Evolutionary conservation across 352 stramenopile species (phyloP).

Genomic region (Globisporangium middletonii): DNA sequence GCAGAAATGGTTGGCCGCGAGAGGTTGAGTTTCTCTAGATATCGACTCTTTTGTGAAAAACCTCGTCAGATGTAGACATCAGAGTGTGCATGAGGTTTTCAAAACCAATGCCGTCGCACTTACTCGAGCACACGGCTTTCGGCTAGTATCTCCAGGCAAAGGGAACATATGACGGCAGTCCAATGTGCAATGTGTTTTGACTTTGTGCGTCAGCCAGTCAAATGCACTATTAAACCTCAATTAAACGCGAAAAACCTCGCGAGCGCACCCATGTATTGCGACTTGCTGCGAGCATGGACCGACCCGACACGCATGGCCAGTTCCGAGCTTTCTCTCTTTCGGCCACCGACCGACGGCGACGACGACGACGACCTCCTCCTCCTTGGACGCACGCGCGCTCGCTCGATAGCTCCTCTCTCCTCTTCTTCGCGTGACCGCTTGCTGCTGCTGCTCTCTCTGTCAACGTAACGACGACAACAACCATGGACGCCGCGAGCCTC

Average conservation of each 20-base stretch:
- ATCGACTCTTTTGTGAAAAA: neutral
- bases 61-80: neutral
- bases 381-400: neutral
- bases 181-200: neutral
- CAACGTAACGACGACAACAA: neutral
- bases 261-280: conserved; percentile 1
- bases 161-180: neutral
- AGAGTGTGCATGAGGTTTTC: neutral
- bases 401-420: too few relatives aligned
- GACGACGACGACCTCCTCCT: too few relatives aligned
- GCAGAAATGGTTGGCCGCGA: conserved; percentile 1
- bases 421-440: too few relatives aligned
- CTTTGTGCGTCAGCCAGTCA: conserved; percentile 6
- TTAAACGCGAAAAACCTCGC: conserved; percentile 1
- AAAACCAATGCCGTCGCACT: neutral
- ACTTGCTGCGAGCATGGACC: neutral
- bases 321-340: conserved; percentile 11
- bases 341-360: neutral
- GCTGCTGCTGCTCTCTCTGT: too few relatives aligned
- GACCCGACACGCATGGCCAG: conserved; percentile 4
- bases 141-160: neutral
- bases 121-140: neutral
- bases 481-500: conserved; percentile 85
- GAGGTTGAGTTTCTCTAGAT: neutral
- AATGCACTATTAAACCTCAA: conserved; percentile 3